Evolutionary conservation across 352 stramenopile species (phyloP), one percentile per base, ranked within the genome.

Genomic region (Phytopythium boreale): DNA sequence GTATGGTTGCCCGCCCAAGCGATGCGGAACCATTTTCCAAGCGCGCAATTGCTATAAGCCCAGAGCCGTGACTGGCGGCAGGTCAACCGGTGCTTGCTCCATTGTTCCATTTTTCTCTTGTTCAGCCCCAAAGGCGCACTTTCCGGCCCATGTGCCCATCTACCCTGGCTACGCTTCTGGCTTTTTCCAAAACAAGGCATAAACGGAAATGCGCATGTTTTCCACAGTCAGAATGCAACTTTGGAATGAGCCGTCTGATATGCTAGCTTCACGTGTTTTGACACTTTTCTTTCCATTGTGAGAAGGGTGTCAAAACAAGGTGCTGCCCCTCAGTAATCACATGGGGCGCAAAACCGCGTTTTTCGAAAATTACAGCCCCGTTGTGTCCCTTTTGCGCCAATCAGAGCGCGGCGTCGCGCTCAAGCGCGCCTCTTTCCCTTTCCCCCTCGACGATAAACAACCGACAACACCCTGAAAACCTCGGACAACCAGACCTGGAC

Each of bases 81-180:
- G 20, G 20, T 26, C 20, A n/a, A n/a, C 39, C 11, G 15, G 43
- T 14, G 49, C 24, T n/a, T 14, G 22, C 24, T 36, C 9, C 12
- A 55, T 55, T 15, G 49, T 59, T 44, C 29, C 20, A 47, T 59
- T 47, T 59, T 59, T 49, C 37, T 49, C 53, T 59, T 20, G 12
- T 20, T 44, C 43, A 49, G 43, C 43, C 15, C 17, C 12, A 49
- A 19, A 49, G 43, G 39, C 39, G 15, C 39, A 46, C 39, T 46
- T 46, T 46, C 7, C 39, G 11, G 17, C 3, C 39, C 12, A 17
- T 14, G 20, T n/a, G 39, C 43, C 43, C 53, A 44, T 29, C 53
- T 12, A 31, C 14, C 29, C 53, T 59, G 53, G 53, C 53, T 59
- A 47, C 53, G n/a, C 26, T n/a, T 12, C 51, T 43, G 51, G 17